These are phyloP conservation scores for Dentiscutata heterogama DNA, from an alignment of 371 early-diverging fungal genomes.

Conservation along the genomic window DNA sequence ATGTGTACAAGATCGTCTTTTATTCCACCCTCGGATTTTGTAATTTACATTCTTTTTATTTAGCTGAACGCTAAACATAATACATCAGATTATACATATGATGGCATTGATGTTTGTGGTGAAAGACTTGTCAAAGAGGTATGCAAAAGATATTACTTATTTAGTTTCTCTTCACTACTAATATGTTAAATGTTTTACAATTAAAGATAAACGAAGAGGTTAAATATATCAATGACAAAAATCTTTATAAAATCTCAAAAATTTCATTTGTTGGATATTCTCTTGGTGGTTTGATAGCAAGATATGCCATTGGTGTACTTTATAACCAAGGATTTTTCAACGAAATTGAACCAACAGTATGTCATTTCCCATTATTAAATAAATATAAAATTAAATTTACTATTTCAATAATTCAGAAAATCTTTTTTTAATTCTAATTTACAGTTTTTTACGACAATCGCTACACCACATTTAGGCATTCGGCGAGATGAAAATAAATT, in stretches of 20 bases:
- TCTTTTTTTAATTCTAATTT: background rate
- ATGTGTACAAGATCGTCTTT: conserved; percentile 29
- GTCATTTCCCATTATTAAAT: conserved; percentile 32
- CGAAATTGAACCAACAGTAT: conserved; percentile 61
- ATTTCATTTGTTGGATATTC: conserved; percentile 85
- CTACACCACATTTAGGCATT: conserved; percentile 84
- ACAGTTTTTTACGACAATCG: conserved; percentile 75
- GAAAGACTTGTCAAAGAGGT: conserved; percentile 60
- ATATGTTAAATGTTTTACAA: background rate
- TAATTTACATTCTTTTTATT: conserved; percentile 12
- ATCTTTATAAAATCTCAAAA: conserved; percentile 56
- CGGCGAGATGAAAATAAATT: conserved; percentile 51
- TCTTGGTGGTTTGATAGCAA: conserved; percentile 79
- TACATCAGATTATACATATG: conserved; percentile 69
- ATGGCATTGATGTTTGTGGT: conserved; percentile 78
- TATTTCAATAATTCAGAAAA: background rate
- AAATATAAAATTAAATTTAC: background rate
- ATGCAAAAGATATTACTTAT: conserved; percentile 30
- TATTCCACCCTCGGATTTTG: background rate
- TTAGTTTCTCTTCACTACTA: background rate
- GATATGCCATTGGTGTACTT: conserved; percentile 78
- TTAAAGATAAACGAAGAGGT: conserved; percentile 43
- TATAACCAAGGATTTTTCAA: conserved; percentile 69
- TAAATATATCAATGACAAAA: conserved; percentile 34
- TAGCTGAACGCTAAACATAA: conserved; percentile 67